Percentiles rank a stretch among this genome's conserved stretches.
These are phyloP conservation scores for Friedmanniomyces simplex DNA, from an alignment of 495 filamentous ascomycete genomes.

Conservation along the genomic window DNA sequence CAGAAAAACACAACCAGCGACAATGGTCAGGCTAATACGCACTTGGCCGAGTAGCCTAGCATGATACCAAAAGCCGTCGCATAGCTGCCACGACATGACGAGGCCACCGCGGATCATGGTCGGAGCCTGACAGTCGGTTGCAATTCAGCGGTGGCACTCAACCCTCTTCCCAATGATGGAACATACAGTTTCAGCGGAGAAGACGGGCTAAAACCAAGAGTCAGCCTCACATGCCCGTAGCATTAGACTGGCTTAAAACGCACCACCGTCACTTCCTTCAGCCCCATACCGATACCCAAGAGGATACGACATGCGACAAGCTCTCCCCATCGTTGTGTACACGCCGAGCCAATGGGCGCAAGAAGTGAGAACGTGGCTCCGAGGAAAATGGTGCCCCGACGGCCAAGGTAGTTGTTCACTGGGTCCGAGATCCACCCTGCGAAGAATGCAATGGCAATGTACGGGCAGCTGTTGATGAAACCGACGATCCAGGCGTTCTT, in stretches of 20 bases:
- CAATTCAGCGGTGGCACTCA: too few relatives aligned
- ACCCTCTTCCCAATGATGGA: too few relatives aligned
- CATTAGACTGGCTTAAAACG: too few relatives aligned
- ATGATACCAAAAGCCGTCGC: constrained; percentile 64
- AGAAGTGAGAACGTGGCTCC: constrained; percentile 55
- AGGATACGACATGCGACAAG: constrained; percentile 46
- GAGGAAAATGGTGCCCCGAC: constrained; percentile 73
- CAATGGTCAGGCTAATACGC: too few relatives aligned
- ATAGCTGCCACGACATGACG: constrained; percentile 79
- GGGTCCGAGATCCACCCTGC: constrained; percentile 79
- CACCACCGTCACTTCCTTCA: constrained; percentile 49
- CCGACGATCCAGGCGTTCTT: constrained; percentile 68
- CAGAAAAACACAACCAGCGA: too few relatives aligned
- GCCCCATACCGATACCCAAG: constrained; percentile 49
- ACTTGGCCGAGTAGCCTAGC: constrained; percentile 56
- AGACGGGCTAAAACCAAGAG: too few relatives aligned
- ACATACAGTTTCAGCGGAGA: too few relatives aligned
- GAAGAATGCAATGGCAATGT: constrained; percentile 64
- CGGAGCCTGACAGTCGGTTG: too few relatives aligned
- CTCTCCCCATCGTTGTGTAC: constrained; percentile 38
- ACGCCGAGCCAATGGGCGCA: constrained; percentile 27
- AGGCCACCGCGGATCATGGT: constrained; percentile 46
- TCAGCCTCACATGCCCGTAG: too few relatives aligned
- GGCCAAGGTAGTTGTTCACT: constrained; percentile 66
- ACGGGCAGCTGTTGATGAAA: constrained; percentile 53